Percentiles rank a stretch among this genome's conserved stretches.
Conservation (phyloP, 306 rosid genomes). For the Carpinus viminea region DNA sequence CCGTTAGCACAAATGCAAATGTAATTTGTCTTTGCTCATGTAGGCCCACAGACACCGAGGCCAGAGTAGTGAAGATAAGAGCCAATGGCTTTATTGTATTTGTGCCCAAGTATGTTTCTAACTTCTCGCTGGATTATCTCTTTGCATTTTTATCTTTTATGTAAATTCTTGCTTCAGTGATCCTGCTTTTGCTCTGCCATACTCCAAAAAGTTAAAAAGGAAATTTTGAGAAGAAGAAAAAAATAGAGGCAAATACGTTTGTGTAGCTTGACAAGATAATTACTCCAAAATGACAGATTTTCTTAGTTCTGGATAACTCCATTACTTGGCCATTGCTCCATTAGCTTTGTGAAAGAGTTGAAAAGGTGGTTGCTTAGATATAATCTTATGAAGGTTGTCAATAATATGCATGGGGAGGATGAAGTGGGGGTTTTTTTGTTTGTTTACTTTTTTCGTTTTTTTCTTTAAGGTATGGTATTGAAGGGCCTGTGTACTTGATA, state of each 20-base stretch:
- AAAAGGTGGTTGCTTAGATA: background rate
- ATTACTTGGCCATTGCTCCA: background rate
- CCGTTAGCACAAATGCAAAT: constrained; percentile 20
- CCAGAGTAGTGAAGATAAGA: constrained; percentile 92
- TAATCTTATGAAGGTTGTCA: background rate
- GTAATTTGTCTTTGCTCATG: constrained; percentile 28
- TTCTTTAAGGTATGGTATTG: constrained; percentile 75
- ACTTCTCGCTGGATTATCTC: background rate
- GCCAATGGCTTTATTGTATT: constrained; percentile 93
- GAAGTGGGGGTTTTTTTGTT: background rate
- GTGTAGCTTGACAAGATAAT: constrained; percentile 8
- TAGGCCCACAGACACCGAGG: constrained; percentile 93
- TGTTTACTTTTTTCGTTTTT: background rate
- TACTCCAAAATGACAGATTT: background rate
- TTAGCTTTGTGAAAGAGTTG: background rate
- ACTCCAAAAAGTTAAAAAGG: background rate
- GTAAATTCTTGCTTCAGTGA: background rate
- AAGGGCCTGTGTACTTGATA: constrained; percentile 84
- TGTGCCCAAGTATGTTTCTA: constrained; percentile 80
- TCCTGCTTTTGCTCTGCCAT: constrained; percentile 2
- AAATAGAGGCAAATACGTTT: background rate
- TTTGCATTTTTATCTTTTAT: background rate
- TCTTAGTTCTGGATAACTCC: background rate
- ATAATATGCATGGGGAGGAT: background rate
- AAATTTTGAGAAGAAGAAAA: background rate